These are phyloP conservation scores for Rhizopus stolonifer DNA, from an alignment of 371 early-diverging fungal genomes.

Conservation along the genomic window DNA sequence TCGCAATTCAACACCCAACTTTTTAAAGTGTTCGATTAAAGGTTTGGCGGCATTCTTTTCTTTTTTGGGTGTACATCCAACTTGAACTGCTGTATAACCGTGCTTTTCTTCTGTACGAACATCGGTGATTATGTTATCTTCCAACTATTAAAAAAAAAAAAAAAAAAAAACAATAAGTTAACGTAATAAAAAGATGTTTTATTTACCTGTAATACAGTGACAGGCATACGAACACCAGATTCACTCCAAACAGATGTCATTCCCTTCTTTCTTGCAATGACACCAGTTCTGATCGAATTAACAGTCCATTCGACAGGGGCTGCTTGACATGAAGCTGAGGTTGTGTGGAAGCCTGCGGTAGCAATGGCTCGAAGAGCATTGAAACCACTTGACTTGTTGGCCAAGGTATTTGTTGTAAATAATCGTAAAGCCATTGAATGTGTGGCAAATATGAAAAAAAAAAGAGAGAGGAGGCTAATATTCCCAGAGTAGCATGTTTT, in stretches of 20 bases:
- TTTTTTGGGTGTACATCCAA: conserved; percentile 74
- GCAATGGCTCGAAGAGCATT: conserved; percentile 19
- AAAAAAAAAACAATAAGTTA: conserved; percentile 2
- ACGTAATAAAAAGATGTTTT: conserved; percentile 7
- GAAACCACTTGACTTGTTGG: background rate
- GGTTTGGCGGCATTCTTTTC: conserved; percentile 68
- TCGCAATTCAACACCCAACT: conserved; percentile 74
- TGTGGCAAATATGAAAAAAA: too few species aligned
- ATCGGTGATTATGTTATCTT: conserved; percentile 73
- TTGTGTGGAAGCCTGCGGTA: conserved; percentile 34
- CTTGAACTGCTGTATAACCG: conserved; percentile 71
- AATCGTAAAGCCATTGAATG: conserved; percentile 15
- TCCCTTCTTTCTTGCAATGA: conserved; percentile 89
- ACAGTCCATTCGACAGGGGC: conserved; percentile 36
- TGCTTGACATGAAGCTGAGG: conserved; percentile 24
- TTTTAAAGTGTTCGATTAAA: conserved; percentile 73
- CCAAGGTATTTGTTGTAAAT: conserved; percentile 15
- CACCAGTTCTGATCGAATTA: conserved; percentile 67
- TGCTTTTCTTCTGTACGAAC: conserved; percentile 62
- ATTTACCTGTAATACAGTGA: conserved; percentile 90
- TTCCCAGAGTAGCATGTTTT: too few species aligned
- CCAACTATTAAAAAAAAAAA: conserved; percentile 49
- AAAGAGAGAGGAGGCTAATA: too few species aligned
- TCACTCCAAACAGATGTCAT: conserved; percentile 96
- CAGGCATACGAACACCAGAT: conserved; percentile 86